These are phyloP conservation scores for Fremontodendron californicum DNA, from an alignment of 345 rosid species.

Conservation along the genomic window DNA sequence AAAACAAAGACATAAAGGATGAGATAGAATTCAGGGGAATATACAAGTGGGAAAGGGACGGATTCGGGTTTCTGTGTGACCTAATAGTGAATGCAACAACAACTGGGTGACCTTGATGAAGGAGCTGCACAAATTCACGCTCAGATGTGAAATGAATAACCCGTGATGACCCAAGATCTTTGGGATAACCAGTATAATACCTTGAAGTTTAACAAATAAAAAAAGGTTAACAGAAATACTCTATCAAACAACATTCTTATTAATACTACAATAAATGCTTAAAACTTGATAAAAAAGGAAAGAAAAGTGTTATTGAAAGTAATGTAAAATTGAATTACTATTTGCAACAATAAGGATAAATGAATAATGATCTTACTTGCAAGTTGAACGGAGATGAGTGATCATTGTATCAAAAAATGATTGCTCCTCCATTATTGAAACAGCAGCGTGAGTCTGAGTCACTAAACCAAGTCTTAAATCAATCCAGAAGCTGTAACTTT, in stretches of 20 bases:
- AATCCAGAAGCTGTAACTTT: constrained; percentile 13
- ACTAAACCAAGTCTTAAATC: neutral
- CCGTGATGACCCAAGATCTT: constrained; percentile 79
- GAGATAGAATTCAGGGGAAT: neutral
- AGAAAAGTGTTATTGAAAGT: neutral
- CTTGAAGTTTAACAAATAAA: constrained; percentile 31
- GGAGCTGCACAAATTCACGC: constrained; percentile 87
- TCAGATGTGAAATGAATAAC: constrained; percentile 80
- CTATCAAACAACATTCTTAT: neutral
- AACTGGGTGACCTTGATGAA: constrained; percentile 74
- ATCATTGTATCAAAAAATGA: constrained; percentile 64
- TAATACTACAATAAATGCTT: neutral
- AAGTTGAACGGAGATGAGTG: constrained; percentile 57
- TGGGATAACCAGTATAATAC: constrained; percentile 85
- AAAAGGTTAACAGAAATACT: neutral
- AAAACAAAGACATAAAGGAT: neutral
- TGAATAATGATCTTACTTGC: constrained; percentile 52
- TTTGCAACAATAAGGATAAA: neutral
- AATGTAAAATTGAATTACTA: neutral
- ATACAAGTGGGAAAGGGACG: neutral
- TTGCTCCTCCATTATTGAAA: constrained; percentile 54
- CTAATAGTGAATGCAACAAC: constrained; percentile 86
- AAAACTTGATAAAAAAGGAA: neutral
- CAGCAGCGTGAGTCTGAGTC: neutral
- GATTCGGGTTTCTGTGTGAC: constrained; percentile 32